phyloP scores from a whole-genome alignment of 257 asterid species.

The Ilex asprella region DNA sequence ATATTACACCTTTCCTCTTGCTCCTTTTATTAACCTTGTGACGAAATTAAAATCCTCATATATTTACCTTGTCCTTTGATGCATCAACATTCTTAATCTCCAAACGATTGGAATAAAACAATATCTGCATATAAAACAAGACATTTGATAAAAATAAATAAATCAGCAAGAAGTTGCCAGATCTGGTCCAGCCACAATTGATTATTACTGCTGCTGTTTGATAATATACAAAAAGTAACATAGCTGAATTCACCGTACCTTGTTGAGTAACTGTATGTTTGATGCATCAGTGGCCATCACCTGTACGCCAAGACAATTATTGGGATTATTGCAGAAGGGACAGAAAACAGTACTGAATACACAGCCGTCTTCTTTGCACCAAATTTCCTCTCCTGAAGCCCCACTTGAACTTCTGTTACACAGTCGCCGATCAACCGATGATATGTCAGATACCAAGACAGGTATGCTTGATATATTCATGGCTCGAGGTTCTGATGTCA shows the following conservation, averaged over 20 bases:
- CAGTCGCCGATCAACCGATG: slow-evolving; percentile 45
- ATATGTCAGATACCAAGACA: slow-evolving; percentile 45
- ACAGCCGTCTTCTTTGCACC: slow-evolving; percentile 98
- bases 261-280: slow-evolving; percentile 59
- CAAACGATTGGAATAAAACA: slow-evolving; percentile 49
- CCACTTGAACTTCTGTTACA: slow-evolving; percentile 30
- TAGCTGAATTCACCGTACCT: slow-evolving; percentile 32
- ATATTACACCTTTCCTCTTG: background rate
- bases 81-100: slow-evolving; percentile 37
- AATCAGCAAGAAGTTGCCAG: background rate
- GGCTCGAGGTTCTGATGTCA: slow-evolving; percentile 25
- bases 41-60: background rate
- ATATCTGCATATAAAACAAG: slow-evolving; percentile 37
- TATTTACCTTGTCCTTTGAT: slow-evolving; percentile 37
- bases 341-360: slow-evolving; percentile 70
- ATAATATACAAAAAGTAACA: background rate
- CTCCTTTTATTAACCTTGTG: background rate
- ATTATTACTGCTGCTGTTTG: background rate
- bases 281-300: slow-evolving; percentile 81
- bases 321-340: slow-evolving; percentile 54
- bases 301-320: slow-evolving; percentile 72
- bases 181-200: background rate
- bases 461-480: slow-evolving; percentile 38
- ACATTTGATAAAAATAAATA: slow-evolving; percentile 3
- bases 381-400: slow-evolving; percentile 58